Percentiles rank a stretch among this genome's conserved stretches.
These are phyloP conservation scores for Curvularia hawaiiensis DNA, from an alignment of 2,329 filamentous ascomycete genomes.

Conservation along the genomic window DNA sequence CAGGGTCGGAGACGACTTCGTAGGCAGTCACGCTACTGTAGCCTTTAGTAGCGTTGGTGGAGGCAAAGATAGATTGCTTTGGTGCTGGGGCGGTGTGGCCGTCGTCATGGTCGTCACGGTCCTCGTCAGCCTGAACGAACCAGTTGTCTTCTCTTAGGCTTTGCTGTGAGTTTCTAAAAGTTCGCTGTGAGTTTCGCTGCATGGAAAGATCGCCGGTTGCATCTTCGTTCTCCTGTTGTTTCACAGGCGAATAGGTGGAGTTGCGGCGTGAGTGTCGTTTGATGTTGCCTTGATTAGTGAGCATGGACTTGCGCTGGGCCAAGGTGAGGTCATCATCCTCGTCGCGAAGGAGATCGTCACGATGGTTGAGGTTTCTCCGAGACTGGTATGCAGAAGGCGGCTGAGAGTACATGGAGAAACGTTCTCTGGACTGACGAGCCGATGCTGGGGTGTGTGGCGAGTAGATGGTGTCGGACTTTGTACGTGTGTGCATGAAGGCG, in stretches of 20 bases:
- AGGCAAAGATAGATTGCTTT: slow-evolving; percentile 32
- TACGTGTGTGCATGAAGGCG: slow-evolving; percentile 82
- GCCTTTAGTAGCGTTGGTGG: slow-evolving; percentile 30
- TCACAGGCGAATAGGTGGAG: slow-evolving; percentile 16
- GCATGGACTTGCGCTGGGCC: slow-evolving; percentile 41
- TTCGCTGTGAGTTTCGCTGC: slow-evolving; percentile 37
- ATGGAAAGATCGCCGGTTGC: slow-evolving; percentile 36
- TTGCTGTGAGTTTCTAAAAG: slow-evolving; percentile 31
- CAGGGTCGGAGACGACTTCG: slow-evolving; percentile 37
- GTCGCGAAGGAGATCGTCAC: slow-evolving; percentile 36
- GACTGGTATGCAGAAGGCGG: slow-evolving; percentile 45
- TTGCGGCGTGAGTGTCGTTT: slow-evolving; percentile 37
- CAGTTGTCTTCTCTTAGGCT: slow-evolving; percentile 54
- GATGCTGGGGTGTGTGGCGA: slow-evolving; percentile 57
- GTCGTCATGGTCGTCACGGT: slow-evolving; percentile 22
- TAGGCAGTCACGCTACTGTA: slow-evolving; percentile 37
- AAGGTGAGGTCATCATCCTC: slow-evolving; percentile 39
- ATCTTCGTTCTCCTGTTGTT: slow-evolving; percentile 3
- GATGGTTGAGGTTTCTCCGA: slow-evolving; percentile 44
- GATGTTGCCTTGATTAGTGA: slow-evolving; percentile 42
- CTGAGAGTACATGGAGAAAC: slow-evolving; percentile 52
- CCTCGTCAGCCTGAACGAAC: slow-evolving; percentile 47
- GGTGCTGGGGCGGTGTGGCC: slow-evolving; percentile 16
- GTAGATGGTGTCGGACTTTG: slow-evolving; percentile 61
- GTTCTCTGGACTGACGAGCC: slow-evolving; percentile 60